Percentiles rank a stretch among this genome's conserved stretches.
Evolutionary conservation across 2,329 filamentous ascomycete genomes (phyloP).

Genomic region (Botryotinia calthae): DNA sequence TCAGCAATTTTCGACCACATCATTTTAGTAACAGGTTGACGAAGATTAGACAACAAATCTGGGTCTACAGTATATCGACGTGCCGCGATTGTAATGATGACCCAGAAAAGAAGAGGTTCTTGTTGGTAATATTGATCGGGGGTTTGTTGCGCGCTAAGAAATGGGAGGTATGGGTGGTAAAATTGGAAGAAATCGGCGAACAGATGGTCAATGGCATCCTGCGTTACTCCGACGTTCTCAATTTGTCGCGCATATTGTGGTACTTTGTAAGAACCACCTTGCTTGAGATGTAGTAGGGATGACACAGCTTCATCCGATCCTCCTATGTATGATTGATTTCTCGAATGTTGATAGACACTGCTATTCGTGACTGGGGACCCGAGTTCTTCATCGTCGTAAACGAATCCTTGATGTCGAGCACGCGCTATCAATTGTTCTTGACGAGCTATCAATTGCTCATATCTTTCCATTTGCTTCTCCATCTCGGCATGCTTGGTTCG

Average conservation of each 20-base stretch:
- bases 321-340: constrained; percentile 59
- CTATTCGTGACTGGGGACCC: constrained; percentile 59
- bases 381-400: constrained; percentile 53
- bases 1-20: constrained; percentile 76
- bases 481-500: constrained; percentile 81
- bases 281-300: constrained; percentile 63
- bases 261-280: constrained; percentile 53
- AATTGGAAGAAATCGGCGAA: constrained; percentile 73
- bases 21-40: constrained; percentile 65
- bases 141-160: constrained; percentile 63
- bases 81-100: constrained; percentile 71
- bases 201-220: constrained; percentile 60
- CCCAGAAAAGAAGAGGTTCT: constrained; percentile 82
- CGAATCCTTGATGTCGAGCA: constrained; percentile 58
- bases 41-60: constrained; percentile 61
- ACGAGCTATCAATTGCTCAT: constrained; percentile 59
- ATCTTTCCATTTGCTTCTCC: constrained; percentile 75
- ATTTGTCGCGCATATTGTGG: constrained; percentile 43
- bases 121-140: constrained; percentile 76
- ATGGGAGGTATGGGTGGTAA: constrained; percentile 76
- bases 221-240: constrained; percentile 62
- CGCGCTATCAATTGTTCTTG: constrained; percentile 52
- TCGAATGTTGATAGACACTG: constrained; percentile 54
- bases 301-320: constrained; percentile 66
- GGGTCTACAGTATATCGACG: constrained; percentile 64